These are phyloP conservation scores for Scortechinia acanthostroma DNA, from an alignment of 2,329 filamentous ascomycete species.

Conservation along the genomic window DNA sequence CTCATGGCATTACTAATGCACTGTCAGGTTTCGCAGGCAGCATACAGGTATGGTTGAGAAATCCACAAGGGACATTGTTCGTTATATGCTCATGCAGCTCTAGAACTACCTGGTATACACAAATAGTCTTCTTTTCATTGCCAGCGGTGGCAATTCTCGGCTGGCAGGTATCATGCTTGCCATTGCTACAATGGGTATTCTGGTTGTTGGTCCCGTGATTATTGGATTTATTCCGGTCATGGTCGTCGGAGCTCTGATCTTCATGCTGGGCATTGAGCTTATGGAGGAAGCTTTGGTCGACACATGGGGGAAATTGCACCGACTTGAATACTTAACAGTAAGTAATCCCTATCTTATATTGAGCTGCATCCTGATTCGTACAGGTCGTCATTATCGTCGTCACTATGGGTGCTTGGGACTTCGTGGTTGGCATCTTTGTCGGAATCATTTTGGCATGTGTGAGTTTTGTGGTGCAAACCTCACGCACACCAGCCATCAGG, in stretches of 20 bases:
- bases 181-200: constrained; percentile 69
- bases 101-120: constrained; percentile 95
- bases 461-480: constrained; percentile 85
- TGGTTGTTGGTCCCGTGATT: constrained; percentile 77
- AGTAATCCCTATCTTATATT: constrained; percentile 23
- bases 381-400: constrained; percentile 79
- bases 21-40: constrained; percentile 80
- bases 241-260: constrained; percentile 93
- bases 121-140: constrained; percentile 94
- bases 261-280: constrained; percentile 86
- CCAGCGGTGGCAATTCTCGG: constrained; percentile 80
- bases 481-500: constrained; percentile 79
- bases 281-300: constrained; percentile 81
- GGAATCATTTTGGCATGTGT: constrained; percentile 88
- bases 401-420: constrained; percentile 95
- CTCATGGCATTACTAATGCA: constrained; percentile 89
- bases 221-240: constrained; percentile 94
- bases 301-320: constrained; percentile 80
- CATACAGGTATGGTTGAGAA: constrained; percentile 46
- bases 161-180: constrained; percentile 83
- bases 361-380: constrained; percentile 13
- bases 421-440: constrained; percentile 86
- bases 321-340: constrained; percentile 83
- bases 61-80: too few species aligned
- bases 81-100: too few species aligned